Evolutionary conservation across 202 grass and related monocot genomes (phyloP).

Genomic region (Carex sylvatica): DNA sequence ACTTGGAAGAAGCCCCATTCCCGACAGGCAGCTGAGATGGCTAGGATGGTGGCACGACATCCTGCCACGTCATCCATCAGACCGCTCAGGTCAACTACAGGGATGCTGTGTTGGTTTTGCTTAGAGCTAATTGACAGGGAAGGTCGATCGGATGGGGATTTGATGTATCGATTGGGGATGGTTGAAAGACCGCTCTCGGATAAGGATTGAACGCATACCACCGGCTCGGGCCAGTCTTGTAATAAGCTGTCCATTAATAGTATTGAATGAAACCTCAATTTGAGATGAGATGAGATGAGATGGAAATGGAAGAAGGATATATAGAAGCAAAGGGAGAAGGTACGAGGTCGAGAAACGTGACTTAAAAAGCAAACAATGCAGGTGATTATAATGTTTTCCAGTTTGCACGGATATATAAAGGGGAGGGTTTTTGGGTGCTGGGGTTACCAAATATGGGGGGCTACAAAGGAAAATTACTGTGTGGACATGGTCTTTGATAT

Average conservation of each 20-base stretch:
- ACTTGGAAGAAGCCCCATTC: conserved; percentile 95
- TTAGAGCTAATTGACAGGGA: background rate
- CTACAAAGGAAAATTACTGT: background rate
- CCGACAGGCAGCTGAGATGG: conserved; percentile 49
- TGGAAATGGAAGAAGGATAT: background rate
- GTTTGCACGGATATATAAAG: conserved; percentile 25
- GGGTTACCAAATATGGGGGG: background rate
- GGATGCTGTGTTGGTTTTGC: conserved; percentile 37
- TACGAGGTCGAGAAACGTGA: conserved; percentile 16
- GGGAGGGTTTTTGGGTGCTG: background rate
- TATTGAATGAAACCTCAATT: background rate
- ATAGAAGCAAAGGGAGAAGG: background rate
- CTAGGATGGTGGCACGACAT: conserved; percentile 15
- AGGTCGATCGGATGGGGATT: conserved; percentile 55
- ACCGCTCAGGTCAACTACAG: conserved; percentile 47
- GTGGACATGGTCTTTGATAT: background rate
- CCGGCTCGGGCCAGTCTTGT: conserved; percentile 64
- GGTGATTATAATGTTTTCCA: background rate
- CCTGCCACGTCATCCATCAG: conserved; percentile 3
- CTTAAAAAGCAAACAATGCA: too few relatives aligned
- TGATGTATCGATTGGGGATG: conserved; percentile 69
- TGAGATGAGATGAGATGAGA: conserved; percentile 24
- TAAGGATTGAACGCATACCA: conserved; percentile 66
- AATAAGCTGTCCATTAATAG: conserved; percentile 48
- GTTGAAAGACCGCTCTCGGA: conserved; percentile 55